Percentiles rank a stretch among this genome's conserved stretches.
These are phyloP conservation scores for Vitis rotundifolia DNA, from an alignment of 164 flowering plant genomes.

Conservation along the genomic window DNA sequence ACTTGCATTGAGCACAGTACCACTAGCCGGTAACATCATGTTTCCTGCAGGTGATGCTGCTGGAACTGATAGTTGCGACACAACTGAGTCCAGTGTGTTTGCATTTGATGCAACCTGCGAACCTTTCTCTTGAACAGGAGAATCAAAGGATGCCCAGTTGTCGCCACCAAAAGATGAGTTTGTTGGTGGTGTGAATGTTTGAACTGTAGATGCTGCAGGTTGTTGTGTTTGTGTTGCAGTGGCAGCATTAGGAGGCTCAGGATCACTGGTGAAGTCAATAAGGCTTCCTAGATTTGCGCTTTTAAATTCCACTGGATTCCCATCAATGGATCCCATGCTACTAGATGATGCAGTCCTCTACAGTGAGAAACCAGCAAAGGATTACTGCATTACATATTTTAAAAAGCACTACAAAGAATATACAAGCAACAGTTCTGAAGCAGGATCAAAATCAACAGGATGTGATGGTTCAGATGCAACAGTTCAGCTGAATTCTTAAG, in stretches of 20 bases:
- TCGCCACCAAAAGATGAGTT: constrained; percentile 9
- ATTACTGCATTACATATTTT: neutral
- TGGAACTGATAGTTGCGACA: constrained; percentile 34
- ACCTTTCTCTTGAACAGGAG: constrained; percentile 14
- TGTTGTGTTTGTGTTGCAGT: constrained; percentile 15
- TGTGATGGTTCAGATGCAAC: too few species aligned
- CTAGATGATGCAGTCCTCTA: constrained; percentile 23
- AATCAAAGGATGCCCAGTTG: constrained; percentile 18
- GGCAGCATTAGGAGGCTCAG: constrained; percentile 23
- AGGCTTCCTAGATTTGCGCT: constrained; percentile 23
- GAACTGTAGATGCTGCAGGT: too few species aligned
- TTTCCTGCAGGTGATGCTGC: too few species aligned
- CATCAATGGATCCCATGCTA: neutral
- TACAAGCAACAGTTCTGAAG: too few species aligned
- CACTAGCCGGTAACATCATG: too few species aligned
- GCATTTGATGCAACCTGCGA: constrained; percentile 10
- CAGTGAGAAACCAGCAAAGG: neutral
- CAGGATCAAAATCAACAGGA: too few species aligned
- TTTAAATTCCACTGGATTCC: constrained; percentile 15
- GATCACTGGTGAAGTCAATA: constrained; percentile 31
- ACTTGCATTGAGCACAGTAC: too few species aligned
- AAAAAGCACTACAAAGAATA: neutral
- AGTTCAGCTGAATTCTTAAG: too few species aligned
- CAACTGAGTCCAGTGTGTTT: constrained; percentile 42
- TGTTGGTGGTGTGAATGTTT: too few species aligned